phyloP scores from a whole-genome alignment of 2,329 filamentous ascomycete genomes.

The Xylaria hypoxylon region DNA sequence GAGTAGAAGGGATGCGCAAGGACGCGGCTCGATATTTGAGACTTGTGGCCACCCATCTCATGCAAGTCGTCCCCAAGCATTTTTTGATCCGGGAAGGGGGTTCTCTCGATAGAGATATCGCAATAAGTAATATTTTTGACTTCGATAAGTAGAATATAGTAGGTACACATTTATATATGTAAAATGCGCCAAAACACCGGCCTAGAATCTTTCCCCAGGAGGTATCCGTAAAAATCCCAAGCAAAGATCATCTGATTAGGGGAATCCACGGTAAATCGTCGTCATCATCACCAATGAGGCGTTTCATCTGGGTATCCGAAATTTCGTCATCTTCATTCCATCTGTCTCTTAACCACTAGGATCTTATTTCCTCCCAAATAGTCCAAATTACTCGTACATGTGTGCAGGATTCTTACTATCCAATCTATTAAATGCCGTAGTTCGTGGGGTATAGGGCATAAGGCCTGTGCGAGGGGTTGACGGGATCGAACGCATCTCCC shows the following conservation, averaged over 20 bases:
- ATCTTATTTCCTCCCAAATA: background rate
- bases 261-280: constrained; percentile 15
- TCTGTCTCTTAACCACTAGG: background rate
- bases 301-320: constrained; percentile 26
- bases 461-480: constrained; percentile 51
- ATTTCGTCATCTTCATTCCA: constrained; percentile 18
- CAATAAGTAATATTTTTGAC: constrained; percentile 13
- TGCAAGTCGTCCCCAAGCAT: too few species aligned
- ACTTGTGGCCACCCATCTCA: background rate
- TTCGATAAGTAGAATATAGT: constrained; percentile 15
- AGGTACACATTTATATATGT: constrained; percentile 27
- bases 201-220: background rate
- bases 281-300: constrained; percentile 20
- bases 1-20: background rate
- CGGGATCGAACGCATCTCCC: constrained; percentile 69
- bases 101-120: background rate
- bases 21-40: background rate
- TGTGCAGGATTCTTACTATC: constrained; percentile 68
- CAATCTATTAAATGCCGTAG: constrained; percentile 74
- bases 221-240: constrained; percentile 24
- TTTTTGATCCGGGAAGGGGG: background rate
- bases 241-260: constrained; percentile 6
- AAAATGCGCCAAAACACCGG: constrained; percentile 34
- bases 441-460: constrained; percentile 72
- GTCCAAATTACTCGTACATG: constrained; percentile 44